Evolutionary conservation across 345 rosid genomes (phyloP), one percentile per base, ranked within the genome.

Genomic region (Durio zibethinus): DNA sequence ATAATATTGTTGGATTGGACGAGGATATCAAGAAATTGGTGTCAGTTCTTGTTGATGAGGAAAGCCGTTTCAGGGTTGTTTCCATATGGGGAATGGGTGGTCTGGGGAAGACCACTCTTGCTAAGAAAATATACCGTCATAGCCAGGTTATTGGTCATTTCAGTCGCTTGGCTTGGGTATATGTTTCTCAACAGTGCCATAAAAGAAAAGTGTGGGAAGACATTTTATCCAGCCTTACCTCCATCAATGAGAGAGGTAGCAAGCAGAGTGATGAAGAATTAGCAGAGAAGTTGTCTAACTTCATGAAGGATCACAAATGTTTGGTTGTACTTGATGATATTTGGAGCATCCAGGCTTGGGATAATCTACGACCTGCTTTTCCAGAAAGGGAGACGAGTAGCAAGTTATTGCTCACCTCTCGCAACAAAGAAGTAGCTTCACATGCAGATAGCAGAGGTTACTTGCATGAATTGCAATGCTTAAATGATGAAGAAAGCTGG

Each of bases 71-170:
- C 1, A 18, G 72, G 18, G 79, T 81, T 65, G 80, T 72, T 18
- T 75, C 78, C 0, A 68, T 89, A 2, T 80, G 74, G 11, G 89
- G 89, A 18, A 83, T 83, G 88, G 88, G 88, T 0, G 92, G 90
- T 4, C 40, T 84, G 7, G 87, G 89, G 2, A 87, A 86, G 54
- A 89, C 89, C 0, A 42, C 90, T 53, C 83, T 89, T 0, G 90
- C 90, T 2, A 86, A 35, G 61, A 77, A 81, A 60, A 40, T 87
- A 0, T 47, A 79, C 29, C 60, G 74, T 62, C 80, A 79, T 47
- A n/a, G n/a, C 10, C 50, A 42, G 11, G 69, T 87, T 33, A 59
- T 60, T 43, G 61, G 62, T 60, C 69, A 31, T 48, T 89, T 81
- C 14, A 38, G 36, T 9, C 60, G 76, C 0, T 78, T 84, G 4